Percentiles rank a stretch among this genome's conserved stretches.
phyloP scores from a whole-genome alignment of 2,329 filamentous ascomycete species.

The Chaetomiaceae sp. region DNA sequence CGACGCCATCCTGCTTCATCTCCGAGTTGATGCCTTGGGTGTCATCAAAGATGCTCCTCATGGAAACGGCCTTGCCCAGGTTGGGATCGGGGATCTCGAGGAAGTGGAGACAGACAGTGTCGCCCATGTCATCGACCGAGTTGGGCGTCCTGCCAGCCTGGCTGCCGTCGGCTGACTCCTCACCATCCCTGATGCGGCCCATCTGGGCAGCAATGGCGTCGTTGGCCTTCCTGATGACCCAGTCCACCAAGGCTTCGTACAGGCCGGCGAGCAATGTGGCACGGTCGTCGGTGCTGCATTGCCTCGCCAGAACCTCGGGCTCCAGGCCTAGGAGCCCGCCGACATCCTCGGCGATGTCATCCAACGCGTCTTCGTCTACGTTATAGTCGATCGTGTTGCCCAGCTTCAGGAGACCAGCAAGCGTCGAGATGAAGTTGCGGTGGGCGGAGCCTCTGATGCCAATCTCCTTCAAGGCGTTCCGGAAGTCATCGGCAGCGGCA shows the following conservation, averaged over 20 bases:
- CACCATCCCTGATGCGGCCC: constrained; percentile 57
- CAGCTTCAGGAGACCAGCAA: constrained; percentile 84
- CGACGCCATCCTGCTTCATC: constrained; percentile 92
- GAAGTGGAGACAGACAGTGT: constrained; percentile 85
- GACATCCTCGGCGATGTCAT: constrained; percentile 86
- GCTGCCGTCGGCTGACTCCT: constrained; percentile 60
- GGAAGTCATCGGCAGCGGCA: constrained; percentile 89
- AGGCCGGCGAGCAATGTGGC: constrained; percentile 76
- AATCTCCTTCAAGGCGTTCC: constrained; percentile 78
- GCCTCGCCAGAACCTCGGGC: constrained; percentile 70
- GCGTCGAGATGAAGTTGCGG: constrained; percentile 75
- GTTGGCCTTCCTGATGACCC: constrained; percentile 87
- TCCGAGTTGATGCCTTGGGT: constrained; percentile 88
- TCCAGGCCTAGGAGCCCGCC: constrained; percentile 81
- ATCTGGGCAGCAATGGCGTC: constrained; percentile 75
- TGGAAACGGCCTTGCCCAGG: constrained; percentile 80
- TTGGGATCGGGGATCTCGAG: constrained; percentile 77
- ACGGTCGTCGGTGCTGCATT: constrained; percentile 80
- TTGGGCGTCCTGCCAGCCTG: constrained; percentile 55
- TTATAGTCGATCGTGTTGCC: constrained; percentile 84
- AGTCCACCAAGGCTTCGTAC: constrained; percentile 92
- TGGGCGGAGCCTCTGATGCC: constrained; percentile 86
- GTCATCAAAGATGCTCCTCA: constrained; percentile 91
- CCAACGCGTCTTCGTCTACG: constrained; percentile 77
- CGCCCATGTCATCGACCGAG: constrained; percentile 65